Conservation (phyloP, 1,284 basidiomycete species). For the Rhodotorula sp. region DNA sequence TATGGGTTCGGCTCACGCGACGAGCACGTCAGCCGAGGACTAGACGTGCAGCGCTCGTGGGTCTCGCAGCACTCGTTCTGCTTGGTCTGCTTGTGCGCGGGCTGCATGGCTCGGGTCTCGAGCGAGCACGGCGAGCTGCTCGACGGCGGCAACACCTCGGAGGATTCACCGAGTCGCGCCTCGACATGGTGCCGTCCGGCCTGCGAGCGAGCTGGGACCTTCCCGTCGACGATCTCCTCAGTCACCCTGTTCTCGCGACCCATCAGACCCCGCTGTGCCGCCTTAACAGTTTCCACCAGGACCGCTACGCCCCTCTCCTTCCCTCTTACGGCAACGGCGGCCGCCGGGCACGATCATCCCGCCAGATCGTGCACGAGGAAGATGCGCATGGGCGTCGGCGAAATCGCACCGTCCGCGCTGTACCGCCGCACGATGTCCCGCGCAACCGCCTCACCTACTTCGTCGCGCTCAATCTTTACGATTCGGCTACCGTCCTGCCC, state of each 20-base stretch:
- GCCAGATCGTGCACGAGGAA: too few relatives aligned
- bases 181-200: background rate
- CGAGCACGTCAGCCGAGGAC: background rate
- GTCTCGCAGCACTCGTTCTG: background rate
- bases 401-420: background rate
- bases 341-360: background rate
- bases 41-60: background rate
- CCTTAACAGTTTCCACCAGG: slow-evolving; percentile 23
- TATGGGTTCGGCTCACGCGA: background rate
- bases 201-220: background rate
- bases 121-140: background rate
- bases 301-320: slow-evolving; percentile 25
- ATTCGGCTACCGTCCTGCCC: slow-evolving; percentile 40
- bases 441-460: slow-evolving; percentile 33
- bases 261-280: slow-evolving; percentile 15
- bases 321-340: slow-evolving; percentile 7
- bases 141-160: slow-evolving; percentile 7
- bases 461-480: slow-evolving; percentile 44
- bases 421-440: slow-evolving; percentile 15
- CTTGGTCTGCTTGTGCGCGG: background rate
- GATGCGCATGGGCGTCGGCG: too few relatives aligned
- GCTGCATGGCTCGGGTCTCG: background rate
- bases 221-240: slow-evolving; percentile 14
- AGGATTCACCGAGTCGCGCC: slow-evolving; percentile 21
- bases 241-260: slow-evolving; percentile 19